Evolutionary conservation across 2,329 filamentous ascomycete genomes (phyloP).

Genomic region (Cercospora sp.): DNA sequence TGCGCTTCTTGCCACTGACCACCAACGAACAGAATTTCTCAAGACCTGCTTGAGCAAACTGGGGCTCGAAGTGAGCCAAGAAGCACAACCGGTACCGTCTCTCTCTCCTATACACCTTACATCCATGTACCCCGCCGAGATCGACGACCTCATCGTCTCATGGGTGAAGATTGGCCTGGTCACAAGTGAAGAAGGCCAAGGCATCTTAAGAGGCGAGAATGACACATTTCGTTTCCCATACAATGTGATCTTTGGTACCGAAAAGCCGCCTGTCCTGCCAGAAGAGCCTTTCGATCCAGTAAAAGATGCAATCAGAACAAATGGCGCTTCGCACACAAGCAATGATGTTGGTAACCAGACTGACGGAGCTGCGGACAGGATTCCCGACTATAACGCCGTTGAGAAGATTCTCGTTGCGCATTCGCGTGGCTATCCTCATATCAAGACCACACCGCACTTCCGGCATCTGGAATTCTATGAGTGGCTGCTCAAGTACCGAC

Average conservation of each 20-base stretch:
- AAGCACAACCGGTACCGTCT: conserved; percentile 69
- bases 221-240: conserved; percentile 64
- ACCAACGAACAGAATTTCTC: conserved; percentile 70
- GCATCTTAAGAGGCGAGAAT: conserved; percentile 75
- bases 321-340: conserved; percentile 5
- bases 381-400: conserved; percentile 69
- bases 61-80: conserved; percentile 73
- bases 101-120: conserved; percentile 83
- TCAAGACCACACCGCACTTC: conserved; percentile 79
- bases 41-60: conserved; percentile 78
- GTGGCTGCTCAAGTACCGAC: conserved; percentile 68
- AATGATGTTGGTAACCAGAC: conserved; percentile 34
- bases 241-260: background rate
- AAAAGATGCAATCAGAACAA: conserved; percentile 23
- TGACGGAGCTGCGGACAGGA: conserved; percentile 51
- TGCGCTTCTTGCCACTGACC: conserved; percentile 67
- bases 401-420: conserved; percentile 77
- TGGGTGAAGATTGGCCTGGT: conserved; percentile 67
- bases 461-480: conserved; percentile 78
- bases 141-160: conserved; percentile 66
- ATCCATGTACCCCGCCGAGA: conserved; percentile 62
- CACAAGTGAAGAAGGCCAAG: conserved; percentile 54
- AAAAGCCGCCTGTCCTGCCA: background rate
- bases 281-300: conserved; percentile 26
- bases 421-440: conserved; percentile 64